phyloP scores from a whole-genome alignment of 306 rosid species.

The Rubus parviflorus region DNA sequence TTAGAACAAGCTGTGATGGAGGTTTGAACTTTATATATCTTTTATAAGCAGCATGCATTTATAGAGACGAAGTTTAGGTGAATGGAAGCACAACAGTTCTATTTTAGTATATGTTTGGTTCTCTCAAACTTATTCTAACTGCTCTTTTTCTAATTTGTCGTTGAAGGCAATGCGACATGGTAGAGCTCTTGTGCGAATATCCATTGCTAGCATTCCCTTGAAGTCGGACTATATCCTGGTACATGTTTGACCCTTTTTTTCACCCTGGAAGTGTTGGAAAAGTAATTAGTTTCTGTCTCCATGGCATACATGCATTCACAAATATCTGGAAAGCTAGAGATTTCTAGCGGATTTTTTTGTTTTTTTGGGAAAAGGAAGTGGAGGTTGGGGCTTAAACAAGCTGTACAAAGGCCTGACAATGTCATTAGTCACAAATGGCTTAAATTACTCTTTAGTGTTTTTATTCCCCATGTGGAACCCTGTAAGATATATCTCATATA shows the following conservation, averaged over 20 bases:
- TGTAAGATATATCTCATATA: not conserved
- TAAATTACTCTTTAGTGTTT: not conserved
- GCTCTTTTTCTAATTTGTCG: slow-evolving; percentile 29
- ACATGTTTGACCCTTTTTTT: slow-evolving; percentile 26
- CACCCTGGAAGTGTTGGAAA: slow-evolving; percentile 2
- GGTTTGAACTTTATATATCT: not conserved
- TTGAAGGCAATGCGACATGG: slow-evolving; percentile 82
- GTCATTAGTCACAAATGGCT: not conserved
- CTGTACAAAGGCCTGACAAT: not conserved
- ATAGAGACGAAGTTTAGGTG: not conserved
- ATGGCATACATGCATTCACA: not conserved
- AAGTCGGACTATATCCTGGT: slow-evolving; percentile 88
- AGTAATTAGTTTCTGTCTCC: not conserved
- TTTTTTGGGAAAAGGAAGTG: not conserved
- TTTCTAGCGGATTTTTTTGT: not conserved
- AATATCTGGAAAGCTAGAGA: not conserved
- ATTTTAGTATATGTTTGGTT: slow-evolving; percentile 6
- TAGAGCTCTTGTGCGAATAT: slow-evolving; percentile 74
- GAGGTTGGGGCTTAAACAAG: not conserved
- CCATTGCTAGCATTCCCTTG: slow-evolving; percentile 53
- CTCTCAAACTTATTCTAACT: slow-evolving; percentile 20
- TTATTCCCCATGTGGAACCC: not conserved
- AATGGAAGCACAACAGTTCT: slow-evolving; percentile 7
- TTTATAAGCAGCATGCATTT: not conserved
- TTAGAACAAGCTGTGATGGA: slow-evolving; percentile 9